Conservation (phyloP, 2,329 filamentous ascomycete genomes). For the Bipolaris victoriae region DNA sequence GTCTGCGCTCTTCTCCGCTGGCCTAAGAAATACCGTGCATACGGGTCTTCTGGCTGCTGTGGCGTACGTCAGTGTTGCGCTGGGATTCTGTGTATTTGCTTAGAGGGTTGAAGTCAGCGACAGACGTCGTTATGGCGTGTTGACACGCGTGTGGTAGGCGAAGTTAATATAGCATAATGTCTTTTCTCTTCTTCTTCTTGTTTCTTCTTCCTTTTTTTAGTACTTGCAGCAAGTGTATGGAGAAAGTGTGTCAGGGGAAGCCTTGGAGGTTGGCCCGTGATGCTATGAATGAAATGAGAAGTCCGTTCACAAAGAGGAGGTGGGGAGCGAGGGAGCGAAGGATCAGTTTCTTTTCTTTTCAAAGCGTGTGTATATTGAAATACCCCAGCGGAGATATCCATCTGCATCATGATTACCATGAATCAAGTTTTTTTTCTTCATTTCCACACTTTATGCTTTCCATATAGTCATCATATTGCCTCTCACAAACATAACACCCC, state of each 20-base stretch:
- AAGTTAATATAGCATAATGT: too few species aligned
- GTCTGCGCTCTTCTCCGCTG: background rate
- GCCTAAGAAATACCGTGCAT: background rate
- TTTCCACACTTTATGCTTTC: background rate
- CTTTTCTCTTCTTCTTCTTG: too few species aligned
- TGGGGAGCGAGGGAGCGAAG: too few species aligned
- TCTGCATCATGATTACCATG: background rate
- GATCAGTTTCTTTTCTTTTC: too few species aligned
- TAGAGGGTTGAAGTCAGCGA: background rate
- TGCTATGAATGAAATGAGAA: too few species aligned
- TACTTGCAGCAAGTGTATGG: too few species aligned
- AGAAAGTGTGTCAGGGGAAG: too few species aligned
- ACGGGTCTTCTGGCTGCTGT: background rate
- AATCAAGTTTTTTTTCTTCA: background rate
- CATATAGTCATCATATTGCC: background rate
- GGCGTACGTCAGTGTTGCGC: background rate
- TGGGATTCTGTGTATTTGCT: background rate
- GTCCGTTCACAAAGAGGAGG: too few species aligned
- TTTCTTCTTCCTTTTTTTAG: too few species aligned
- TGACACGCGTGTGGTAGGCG: too few species aligned
- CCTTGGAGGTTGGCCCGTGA: too few species aligned
- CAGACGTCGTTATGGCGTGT: background rate
- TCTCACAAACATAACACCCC: constrained; percentile 64
- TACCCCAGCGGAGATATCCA: background rate
- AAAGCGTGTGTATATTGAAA: too few species aligned